These are phyloP conservation scores for Teratosphaeriaceae sp. DNA, from an alignment of 2,329 filamentous ascomycete species.

Conservation along the genomic window DNA sequence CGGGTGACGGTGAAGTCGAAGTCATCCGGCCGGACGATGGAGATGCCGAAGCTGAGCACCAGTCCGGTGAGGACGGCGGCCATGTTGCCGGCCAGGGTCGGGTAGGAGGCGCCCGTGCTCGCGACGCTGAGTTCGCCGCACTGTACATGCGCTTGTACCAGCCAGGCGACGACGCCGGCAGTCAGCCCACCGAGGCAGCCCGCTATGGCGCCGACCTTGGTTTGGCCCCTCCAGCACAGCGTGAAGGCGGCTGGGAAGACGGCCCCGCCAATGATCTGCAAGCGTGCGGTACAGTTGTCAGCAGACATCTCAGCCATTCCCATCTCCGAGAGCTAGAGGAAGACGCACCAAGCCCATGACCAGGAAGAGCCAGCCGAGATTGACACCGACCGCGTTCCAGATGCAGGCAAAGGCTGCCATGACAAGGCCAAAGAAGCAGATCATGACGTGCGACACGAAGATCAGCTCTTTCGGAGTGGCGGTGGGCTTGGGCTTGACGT, in stretches of 20 bases:
- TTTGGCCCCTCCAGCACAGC: constrained; percentile 40
- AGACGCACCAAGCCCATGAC: no score
- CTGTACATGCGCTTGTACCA: constrained; percentile 24
- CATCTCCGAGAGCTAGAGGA: no score
- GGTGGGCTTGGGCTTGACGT: constrained; percentile 27
- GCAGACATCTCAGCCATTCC: no score
- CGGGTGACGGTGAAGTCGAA: constrained; percentile 37
- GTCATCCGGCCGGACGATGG: constrained; percentile 30
- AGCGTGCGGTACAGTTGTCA: no score
- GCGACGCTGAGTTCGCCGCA: constrained; percentile 33
- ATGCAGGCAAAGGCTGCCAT: constrained; percentile 28
- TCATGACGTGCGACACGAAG: constrained; percentile 33
- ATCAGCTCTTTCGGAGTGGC: constrained; percentile 31
- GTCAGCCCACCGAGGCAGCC: constrained; percentile 39
- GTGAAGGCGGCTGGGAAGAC: constrained; percentile 40
- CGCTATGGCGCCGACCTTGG: constrained; percentile 37
- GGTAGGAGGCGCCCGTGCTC: constrained; percentile 33
- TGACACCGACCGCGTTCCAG: constrained; percentile 22
- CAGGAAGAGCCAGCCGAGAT: constrained; percentile 35
- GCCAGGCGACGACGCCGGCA: constrained; percentile 38
- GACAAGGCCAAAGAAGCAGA: constrained; percentile 32
- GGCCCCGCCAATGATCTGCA: constrained; percentile 34
- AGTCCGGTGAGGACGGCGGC: constrained; percentile 36
- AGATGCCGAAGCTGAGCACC: constrained; percentile 33
- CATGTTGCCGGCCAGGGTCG: constrained; percentile 34